Conservation (phyloP, 1,284 basidiomycete genomes). For the Calocybe gambosa region DNA sequence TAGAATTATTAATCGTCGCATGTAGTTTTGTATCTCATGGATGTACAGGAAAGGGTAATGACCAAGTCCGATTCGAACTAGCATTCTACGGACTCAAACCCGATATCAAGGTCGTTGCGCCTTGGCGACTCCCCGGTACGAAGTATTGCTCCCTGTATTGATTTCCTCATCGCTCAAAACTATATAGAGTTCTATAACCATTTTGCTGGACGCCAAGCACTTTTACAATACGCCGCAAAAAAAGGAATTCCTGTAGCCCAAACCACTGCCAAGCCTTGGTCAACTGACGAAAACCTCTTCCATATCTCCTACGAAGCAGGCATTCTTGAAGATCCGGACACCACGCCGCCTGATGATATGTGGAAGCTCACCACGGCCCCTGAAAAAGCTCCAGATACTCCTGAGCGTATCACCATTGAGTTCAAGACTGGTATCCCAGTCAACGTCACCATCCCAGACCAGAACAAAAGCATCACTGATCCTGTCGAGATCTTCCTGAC, state of each 20-base stretch:
- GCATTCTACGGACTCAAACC: conserved; percentile 99
- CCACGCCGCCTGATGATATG: conserved; percentile 96
- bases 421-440: conserved; percentile 85
- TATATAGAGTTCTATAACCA: conserved; percentile 89
- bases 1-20: conserved; percentile 2
- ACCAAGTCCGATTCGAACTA: conserved; percentile 99
- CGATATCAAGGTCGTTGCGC: conserved; percentile 97
- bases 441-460: conserved; percentile 59
- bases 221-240: conserved; percentile 86
- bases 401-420: conserved; percentile 81
- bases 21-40: conserved; percentile 94
- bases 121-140: conserved; percentile 91
- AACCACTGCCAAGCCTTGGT: conserved; percentile 98
- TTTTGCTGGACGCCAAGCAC: conserved; percentile 91
- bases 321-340: conserved; percentile 96
- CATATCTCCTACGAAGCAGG: conserved; percentile 99
- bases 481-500: conserved; percentile 93
- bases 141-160: conserved; percentile 5
- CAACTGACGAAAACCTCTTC: conserved; percentile 98
- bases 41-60: conserved; percentile 99
- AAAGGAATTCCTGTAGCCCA: conserved; percentile 93
- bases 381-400: conserved; percentile 75
- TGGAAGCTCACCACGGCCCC: conserved; percentile 95
- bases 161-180: not conserved
- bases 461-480: conserved; percentile 70